Evolutionary conservation across 345 rosid species (phyloP), one percentile per base, ranked within the genome.

Genomic region (Lepidium sativum): DNA sequence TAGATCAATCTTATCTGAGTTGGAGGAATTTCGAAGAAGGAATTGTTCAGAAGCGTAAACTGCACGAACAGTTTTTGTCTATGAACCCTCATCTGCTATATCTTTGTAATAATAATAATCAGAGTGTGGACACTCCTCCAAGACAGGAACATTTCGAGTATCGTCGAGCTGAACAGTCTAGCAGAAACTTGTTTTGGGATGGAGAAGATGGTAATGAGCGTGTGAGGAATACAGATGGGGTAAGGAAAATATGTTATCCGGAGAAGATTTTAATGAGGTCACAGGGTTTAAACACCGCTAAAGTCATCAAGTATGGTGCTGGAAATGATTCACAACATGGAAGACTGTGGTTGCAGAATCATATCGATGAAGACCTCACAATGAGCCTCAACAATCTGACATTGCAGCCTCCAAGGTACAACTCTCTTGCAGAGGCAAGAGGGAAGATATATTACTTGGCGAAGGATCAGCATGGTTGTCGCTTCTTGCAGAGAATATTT

Each of bases 391-490:
- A 75, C 23, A 75, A 79, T 75, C 23, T 72, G 11, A 67, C 77
- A 79, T 51, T 81, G 44, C 88, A 66, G 35, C 73, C 79, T 79
- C 80, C 54, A 64, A 84, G 78, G 57, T 84, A 65, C 42, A 72
- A 48, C 63, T 76, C 77, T 42, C 70, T 82, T 32, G 87, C 80
- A 52, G 96, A 86, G 59, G 78, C 72, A 18, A 78, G 69, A 20
- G 83, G 83, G 65, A 83, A 54, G 73, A 82, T 86, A 64, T 81
- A 75, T 62, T 78, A 73, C 69, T 72, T 89, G 84, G 87, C 88
- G 0, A 89, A 84, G 66, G 96, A 86, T 58, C 96, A 89, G 60
- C 78, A 84, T 37, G 96, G 96, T 20, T 84, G 96, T 70, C 84
- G 87, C 29, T 84, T 81, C 75, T 55, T 89, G 65, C 92, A 89